Conservation (phyloP, 108 stramenopile species). For the Asterionellopsis glacialis region DNA sequence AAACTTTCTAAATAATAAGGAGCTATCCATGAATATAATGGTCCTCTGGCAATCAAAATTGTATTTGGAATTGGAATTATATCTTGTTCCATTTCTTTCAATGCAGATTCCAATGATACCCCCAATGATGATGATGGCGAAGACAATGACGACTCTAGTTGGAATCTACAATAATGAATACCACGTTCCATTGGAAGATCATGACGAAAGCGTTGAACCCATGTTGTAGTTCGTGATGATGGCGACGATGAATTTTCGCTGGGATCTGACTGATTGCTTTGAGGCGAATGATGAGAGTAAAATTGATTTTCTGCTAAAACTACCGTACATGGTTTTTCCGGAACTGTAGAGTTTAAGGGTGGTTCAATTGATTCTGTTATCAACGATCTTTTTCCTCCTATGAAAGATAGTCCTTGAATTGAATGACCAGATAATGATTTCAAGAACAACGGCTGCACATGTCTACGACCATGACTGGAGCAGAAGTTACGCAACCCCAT, state of each 20-base stretch:
- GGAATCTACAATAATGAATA: slow-evolving; percentile 21
- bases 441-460: too few species aligned
- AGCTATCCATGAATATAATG: slow-evolving; percentile 26
- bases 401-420: too few species aligned
- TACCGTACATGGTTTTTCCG: slow-evolving; percentile 35
- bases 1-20: slow-evolving; percentile 47
- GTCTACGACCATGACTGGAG: too few species aligned
- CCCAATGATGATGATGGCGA: too few species aligned
- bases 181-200: slow-evolving; percentile 24
- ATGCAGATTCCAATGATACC: neutral
- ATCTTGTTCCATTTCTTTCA: slow-evolving; percentile 13
- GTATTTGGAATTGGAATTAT: slow-evolving; percentile 13
- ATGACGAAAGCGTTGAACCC: slow-evolving; percentile 15
- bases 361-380: slow-evolving; percentile 18
- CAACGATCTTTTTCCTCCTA: slow-evolving; percentile 2
- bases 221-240: too few species aligned
- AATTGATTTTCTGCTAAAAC: slow-evolving; percentile 28
- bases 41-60: slow-evolving; percentile 40
- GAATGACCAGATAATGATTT: too few species aligned
- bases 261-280: too few species aligned
- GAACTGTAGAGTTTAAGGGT: slow-evolving; percentile 20
- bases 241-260: too few species aligned
- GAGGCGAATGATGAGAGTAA: slow-evolving; percentile 5
- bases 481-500: too few species aligned
- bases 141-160: neutral